Evolutionary conservation across 345 rosid genomes (phyloP), one percentile per base, ranked within the genome.

Genomic region (Kernera saxatilis): DNA sequence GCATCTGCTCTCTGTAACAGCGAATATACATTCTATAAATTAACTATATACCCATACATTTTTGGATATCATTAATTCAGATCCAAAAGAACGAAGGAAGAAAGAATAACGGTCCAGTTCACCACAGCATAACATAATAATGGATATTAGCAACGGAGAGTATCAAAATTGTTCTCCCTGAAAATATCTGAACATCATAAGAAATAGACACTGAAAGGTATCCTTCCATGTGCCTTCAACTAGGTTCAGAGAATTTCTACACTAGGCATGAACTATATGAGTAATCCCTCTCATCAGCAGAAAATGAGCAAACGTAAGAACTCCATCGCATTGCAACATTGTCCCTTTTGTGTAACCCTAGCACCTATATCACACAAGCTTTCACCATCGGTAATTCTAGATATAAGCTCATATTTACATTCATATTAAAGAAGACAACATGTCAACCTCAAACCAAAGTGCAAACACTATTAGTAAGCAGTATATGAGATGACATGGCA

Each of bases 1-100:
- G 96, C 96, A 85, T 94, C 99, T 64, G 89, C 96, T 72, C 90
- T 82, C 99, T 94, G 96, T 67, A 72, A 79, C 48, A 69, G 55
- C 8, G 22, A 53, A 65, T 40, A 49, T 41, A 64, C 46, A 52
- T 32, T 25, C 22, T 26, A 68, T 21, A 52, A 40, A 39, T 76
- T 46, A 69, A 64, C 56, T 50, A 74, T 69, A 35, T 18, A 51
- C 56, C 46, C 55, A 60, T 14, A 59, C 18, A 18, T 10, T 33
- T 51, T 52, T 44, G 39, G 57, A 53, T 43, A 55, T 43, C 43
- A 26, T 68, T 33, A 35, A 36, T 67, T 50, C 48, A 41, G 48
- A 59, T 40, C 30, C 33, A 69, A 55, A 49, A 67, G 41, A 61
- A 35, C 50, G 62, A 74, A 17, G 30, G 15, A 10, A 15, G 35